Conservation (phyloP, 2,329 filamentous ascomycete genomes). For the Penicillium griseofulvum region DNA sequence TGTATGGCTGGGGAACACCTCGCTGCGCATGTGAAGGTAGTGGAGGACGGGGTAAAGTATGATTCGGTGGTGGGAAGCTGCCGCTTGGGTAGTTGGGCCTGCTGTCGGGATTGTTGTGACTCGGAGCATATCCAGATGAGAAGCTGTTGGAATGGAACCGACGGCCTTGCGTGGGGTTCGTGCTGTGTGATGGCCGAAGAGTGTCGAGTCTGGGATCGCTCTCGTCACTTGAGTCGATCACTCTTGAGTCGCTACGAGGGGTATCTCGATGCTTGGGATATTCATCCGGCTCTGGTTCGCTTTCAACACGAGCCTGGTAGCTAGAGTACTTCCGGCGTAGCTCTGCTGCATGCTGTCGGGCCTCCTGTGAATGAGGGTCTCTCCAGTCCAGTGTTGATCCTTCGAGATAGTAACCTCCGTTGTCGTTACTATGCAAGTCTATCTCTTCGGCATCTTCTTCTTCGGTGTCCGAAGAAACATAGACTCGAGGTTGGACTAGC, state of each 20-base stretch:
- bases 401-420: conserved; percentile 35
- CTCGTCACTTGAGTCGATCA: conserved; percentile 17
- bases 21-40: neutral
- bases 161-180: neutral
- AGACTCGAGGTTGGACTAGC: conserved; percentile 9
- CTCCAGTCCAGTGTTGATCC: conserved; percentile 37
- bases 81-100: conserved; percentile 12
- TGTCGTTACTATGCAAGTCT: conserved; percentile 24
- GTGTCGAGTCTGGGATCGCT: conserved; percentile 11
- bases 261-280: conserved; percentile 7
- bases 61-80: conserved; percentile 10
- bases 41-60: conserved; percentile 9
- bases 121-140: conserved; percentile 10
- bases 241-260: neutral
- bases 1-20: conserved; percentile 8
- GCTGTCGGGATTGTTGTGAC: conserved; percentile 4
- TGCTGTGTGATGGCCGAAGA: conserved; percentile 5
- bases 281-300: conserved; percentile 29
- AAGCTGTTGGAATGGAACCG: conserved; percentile 16
- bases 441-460: conserved; percentile 19
- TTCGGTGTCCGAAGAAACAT: conserved; percentile 23
- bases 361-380: conserved; percentile 38
- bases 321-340: conserved; percentile 32
- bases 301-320: conserved; percentile 40
- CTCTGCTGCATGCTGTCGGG: conserved; percentile 31